A percentile compares a stretch with the other conserved stretches of the same genome.
phyloP scores from a whole-genome alignment of 495 filamentous ascomycete genomes.

The Trichoderma gamsii region DNA sequence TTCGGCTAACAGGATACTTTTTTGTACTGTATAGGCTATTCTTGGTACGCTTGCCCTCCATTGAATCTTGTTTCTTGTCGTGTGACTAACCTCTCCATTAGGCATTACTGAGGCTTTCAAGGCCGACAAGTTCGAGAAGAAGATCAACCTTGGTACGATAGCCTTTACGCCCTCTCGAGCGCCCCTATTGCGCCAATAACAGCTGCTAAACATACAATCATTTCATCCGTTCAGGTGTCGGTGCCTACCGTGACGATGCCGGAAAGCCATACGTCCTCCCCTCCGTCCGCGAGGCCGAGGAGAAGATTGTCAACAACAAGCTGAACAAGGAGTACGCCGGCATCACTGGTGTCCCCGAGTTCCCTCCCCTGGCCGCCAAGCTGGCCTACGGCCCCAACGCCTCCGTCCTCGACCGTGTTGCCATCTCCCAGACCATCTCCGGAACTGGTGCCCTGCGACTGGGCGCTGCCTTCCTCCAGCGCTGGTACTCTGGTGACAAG shows the following conservation, averaged over 20 bases:
- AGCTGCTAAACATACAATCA: conserved; percentile 19
- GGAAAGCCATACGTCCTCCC: conserved; percentile 97
- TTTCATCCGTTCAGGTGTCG: conserved; percentile 49
- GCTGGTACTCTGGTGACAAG: conserved; percentile 85
- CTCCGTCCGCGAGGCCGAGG: conserved; percentile 82
- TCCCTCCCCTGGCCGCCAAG: conserved; percentile 83
- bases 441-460: conserved; percentile 94
- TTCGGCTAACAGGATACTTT: conserved; percentile 9
- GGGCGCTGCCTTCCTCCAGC: conserved; percentile 84
- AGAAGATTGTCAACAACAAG: conserved; percentile 67
- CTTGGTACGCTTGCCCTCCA: conserved; percentile 48
- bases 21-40: conserved; percentile 57
- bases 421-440: conserved; percentile 96
- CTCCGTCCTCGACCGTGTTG: conserved; percentile 69
- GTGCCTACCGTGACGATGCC: conserved; percentile 85
- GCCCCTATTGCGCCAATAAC: conserved; percentile 16
- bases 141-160: conserved; percentile 89
- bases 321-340: conserved; percentile 97
- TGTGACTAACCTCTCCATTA: conserved; percentile 20
- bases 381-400: conserved; percentile 86
- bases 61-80: not conserved
- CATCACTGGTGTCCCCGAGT: conserved; percentile 90
- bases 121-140: conserved; percentile 81
- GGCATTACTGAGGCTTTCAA: conserved; percentile 99
- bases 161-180: conserved; percentile 14